Percentiles rank a stretch among this genome's conserved stretches.
Evolutionary conservation across 2,329 filamentous ascomycete genomes (phyloP).

Genomic region (Cercospora zeina): DNA sequence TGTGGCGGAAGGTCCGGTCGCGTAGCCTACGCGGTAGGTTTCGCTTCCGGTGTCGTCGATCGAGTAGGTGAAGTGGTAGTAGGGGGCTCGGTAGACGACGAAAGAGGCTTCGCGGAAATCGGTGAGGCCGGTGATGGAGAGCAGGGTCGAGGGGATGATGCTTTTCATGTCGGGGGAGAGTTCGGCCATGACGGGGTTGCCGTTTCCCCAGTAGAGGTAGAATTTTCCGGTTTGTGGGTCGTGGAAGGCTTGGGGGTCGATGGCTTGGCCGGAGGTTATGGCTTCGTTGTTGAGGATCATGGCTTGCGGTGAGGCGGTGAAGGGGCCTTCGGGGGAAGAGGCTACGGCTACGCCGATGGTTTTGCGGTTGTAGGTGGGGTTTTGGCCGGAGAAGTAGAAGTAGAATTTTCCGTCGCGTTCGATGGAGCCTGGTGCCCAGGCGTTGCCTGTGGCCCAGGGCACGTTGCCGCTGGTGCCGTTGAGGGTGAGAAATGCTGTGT

Average conservation of each 20-base stretch:
- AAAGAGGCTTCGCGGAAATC: constrained; percentile 51
- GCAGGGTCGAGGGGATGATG: constrained; percentile 43
- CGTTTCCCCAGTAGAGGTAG: constrained; percentile 44
- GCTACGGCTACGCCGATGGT: constrained; percentile 37
- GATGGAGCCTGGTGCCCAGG: constrained; percentile 37
- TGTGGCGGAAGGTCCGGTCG: constrained; percentile 42
- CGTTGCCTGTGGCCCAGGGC: constrained; percentile 44
- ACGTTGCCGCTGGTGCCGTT: constrained; percentile 50
- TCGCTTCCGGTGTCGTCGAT: constrained; percentile 52
- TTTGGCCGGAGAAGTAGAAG: constrained; percentile 39
- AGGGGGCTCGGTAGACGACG: constrained; percentile 48
- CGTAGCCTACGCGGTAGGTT: constrained; percentile 53
- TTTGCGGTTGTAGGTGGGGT: constrained; percentile 34
- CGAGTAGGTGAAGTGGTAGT: constrained; percentile 54
- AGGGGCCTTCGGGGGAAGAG: constrained; percentile 33
- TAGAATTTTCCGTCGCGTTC: constrained; percentile 35
- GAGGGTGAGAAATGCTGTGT: constrained; percentile 49
- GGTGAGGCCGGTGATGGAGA: constrained; percentile 42
- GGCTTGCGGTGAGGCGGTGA: constrained; percentile 31
- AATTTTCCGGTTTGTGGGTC: constrained; percentile 34
- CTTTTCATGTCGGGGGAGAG: constrained; percentile 51
- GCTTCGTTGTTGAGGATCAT: constrained; percentile 36
- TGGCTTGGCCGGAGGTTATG: constrained; percentile 33
- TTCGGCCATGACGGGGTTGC: constrained; percentile 46
- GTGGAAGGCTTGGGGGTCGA: constrained; percentile 34